phyloP scores from a whole-genome alignment of 306 rosid species.

The Pterocarpus macrocarpus region DNA sequence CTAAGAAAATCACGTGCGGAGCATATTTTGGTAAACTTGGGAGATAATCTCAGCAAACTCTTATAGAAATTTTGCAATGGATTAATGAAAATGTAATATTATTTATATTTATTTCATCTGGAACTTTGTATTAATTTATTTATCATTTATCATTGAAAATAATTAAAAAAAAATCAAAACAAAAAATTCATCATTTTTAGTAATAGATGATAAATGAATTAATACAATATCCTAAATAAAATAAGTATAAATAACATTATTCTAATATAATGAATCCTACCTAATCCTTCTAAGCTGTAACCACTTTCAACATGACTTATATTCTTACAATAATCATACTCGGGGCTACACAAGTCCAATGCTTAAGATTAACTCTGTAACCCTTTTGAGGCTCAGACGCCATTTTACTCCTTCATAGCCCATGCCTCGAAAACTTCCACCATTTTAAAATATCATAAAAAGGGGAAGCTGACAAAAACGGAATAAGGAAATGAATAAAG shows the following conservation, averaged over 20 bases:
- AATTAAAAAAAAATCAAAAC: no score
- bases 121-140: no score
- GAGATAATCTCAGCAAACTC: conserved; percentile 1
- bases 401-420: not conserved
- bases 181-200: no score
- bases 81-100: not conserved
- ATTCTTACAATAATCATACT: not conserved
- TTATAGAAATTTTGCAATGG: not conserved
- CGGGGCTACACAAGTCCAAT: not conserved
- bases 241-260: no score
- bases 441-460: not conserved
- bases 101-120: no score
- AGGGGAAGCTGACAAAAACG: not conserved
- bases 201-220: no score
- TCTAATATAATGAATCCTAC: not conserved
- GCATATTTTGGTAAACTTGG: not conserved
- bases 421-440: not conserved
- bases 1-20: conserved; percentile 19
- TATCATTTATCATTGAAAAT: no score
- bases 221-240: no score
- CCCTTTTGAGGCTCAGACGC: conserved; percentile 1
- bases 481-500: not conserved
- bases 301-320: not conserved
- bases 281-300: not conserved
- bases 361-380: not conserved